These are phyloP conservation scores for Cordia subcordata DNA, from an alignment of 257 asterid species.

Conservation along the genomic window DNA sequence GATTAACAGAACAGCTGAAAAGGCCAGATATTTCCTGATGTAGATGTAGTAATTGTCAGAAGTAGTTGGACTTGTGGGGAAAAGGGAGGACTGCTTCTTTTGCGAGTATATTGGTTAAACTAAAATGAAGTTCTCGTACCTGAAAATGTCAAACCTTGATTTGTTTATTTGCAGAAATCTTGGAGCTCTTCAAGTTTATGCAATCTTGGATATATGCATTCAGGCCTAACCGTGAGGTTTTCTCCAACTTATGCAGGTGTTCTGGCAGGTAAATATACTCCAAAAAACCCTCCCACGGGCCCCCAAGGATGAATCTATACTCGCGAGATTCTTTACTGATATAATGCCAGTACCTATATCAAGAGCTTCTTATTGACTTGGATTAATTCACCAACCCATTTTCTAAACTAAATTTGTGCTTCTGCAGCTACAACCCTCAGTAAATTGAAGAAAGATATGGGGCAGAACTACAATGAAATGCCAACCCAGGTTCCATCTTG, in stretches of 20 bases:
- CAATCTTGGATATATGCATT: no score
- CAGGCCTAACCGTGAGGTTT: background rate
- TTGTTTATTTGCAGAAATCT: no score
- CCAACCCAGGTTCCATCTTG: conserved; percentile 64
- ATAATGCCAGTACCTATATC: conserved; percentile 1
- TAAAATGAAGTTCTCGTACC: no score
- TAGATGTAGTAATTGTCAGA: no score
- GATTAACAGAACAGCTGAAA: no score
- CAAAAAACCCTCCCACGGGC: conserved; percentile 72
- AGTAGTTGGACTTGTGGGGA: no score
- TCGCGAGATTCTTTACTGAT: conserved; percentile 57
- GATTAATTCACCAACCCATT: conserved; percentile 1
- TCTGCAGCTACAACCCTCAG: conserved; percentile 80
- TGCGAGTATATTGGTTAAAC: no score
- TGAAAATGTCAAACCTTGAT: no score
- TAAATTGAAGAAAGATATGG: conserved; percentile 69
- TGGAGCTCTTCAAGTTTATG: no score
- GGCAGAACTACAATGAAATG: conserved; percentile 59
- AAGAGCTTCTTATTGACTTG: background rate
- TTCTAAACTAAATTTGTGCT: conserved; percentile 9
- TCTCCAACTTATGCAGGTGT: conserved; percentile 53
- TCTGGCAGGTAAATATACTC: conserved; percentile 86
- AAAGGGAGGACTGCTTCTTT: no score
- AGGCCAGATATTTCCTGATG: no score
- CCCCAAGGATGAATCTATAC: conserved; percentile 88